Evolutionary conservation across 2,329 filamentous ascomycete genomes (phyloP).

Genomic region (Sphaerulina vaccinii): DNA sequence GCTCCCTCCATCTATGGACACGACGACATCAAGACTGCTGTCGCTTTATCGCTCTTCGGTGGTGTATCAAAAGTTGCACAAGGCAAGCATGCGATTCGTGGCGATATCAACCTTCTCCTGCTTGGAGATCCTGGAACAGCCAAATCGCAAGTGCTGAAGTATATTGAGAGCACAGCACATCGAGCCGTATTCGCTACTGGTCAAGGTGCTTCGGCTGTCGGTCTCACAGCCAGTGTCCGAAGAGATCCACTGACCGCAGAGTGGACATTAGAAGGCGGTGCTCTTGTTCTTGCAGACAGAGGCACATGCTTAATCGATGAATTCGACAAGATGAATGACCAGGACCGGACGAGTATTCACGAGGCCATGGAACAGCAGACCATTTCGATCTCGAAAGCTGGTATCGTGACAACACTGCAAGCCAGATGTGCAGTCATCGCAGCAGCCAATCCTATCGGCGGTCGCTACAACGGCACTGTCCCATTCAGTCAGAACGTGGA

Average conservation of each 20-base stretch:
- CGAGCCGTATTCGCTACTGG: slow-evolving; percentile 96
- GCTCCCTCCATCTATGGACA: slow-evolving; percentile 98
- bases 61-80: slow-evolving; percentile 89
- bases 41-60: slow-evolving; percentile 90
- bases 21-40: slow-evolving; percentile 92
- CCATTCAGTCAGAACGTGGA: slow-evolving; percentile 97
- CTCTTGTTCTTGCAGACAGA: slow-evolving; percentile 88
- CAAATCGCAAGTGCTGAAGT: slow-evolving; percentile 96
- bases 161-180: slow-evolving; percentile 95
- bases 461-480: slow-evolving; percentile 93
- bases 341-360: slow-evolving; percentile 96
- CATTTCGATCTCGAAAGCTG: slow-evolving; percentile 97
- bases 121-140: slow-evolving; percentile 96
- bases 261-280: slow-evolving; percentile 96
- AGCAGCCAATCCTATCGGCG: slow-evolving; percentile 92
- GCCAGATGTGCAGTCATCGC: slow-evolving; percentile 95
- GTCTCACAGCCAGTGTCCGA: slow-evolving; percentile 94
- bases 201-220: slow-evolving; percentile 93
- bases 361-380: slow-evolving; percentile 99
- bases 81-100: slow-evolving; percentile 85
- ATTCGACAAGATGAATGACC: slow-evolving; percentile 99
- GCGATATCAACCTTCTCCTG: slow-evolving; percentile 95
- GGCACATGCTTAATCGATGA: slow-evolving; percentile 97
- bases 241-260: slow-evolving; percentile 93
- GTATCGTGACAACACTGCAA: slow-evolving; percentile 95